Evolutionary conservation across 495 filamentous ascomycete species (phyloP), one percentile per base, ranked within the genome.

Genomic region (Penicillium salamii): DNA sequence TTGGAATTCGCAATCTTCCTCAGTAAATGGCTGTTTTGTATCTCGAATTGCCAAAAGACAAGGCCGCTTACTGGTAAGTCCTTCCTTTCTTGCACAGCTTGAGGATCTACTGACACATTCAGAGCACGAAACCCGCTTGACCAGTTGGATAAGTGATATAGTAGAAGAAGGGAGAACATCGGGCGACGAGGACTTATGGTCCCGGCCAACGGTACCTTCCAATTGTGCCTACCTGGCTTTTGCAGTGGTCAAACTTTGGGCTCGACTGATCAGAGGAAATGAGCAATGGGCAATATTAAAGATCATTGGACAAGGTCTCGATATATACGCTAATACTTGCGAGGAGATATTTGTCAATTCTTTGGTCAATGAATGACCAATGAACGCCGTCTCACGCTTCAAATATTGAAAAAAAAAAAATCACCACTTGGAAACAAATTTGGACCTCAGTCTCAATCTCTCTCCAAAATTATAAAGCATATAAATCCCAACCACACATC

Each of bases 401-500:
- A n/a, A n/a, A n/a, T n/a, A n/a, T n/a, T n/a, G n/a, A n/a, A n/a
- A n/a, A n/a, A n/a, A n/a, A 5, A 9, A 33, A 32, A 13, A 39
- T 48, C 35, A 48, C 45, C 45, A 48, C 29, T 41, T 50, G 21
- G 47, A 50, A 7, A 50, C 47, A 42, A 42, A 41, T 18, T 41
- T 50, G 3, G 38, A 43, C 36, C 31, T 42, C 13, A 43, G 19
- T 37, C 34, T 37, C 15, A 37, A 18, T 18, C 7, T 6, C 13
- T 65, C 76, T 3, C 82, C 81, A 47, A 61, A 77, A 49, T 69
- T 71, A 42, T 72, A 86, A 37, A 86, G 59, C 23, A 67, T 53
- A 55, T 73, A 81, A 40, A 86, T 81, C 0, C 70, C 69, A 2
- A 63, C 38, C 40, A 80, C 64, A 53, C 80, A 78, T 15, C 70